These are phyloP conservation scores for Thalassiosira profunda DNA, from an alignment of 108 stramenopile species.

Conservation along the genomic window DNA sequence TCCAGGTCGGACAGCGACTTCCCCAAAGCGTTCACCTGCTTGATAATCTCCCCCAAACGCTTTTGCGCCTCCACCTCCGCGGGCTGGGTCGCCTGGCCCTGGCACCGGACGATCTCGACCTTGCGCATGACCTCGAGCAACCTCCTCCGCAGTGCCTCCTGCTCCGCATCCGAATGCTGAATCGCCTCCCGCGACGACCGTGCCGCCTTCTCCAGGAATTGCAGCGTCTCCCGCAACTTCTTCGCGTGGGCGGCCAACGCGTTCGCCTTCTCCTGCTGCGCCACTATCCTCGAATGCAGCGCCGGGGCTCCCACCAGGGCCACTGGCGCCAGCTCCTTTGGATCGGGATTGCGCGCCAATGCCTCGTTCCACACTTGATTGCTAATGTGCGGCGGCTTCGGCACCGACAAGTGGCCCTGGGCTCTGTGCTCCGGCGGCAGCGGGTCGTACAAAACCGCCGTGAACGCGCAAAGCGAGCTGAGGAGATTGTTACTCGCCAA, in stretches of 20 bases:
- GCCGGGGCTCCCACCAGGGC: conserved; percentile 70
- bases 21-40: conserved; percentile 10
- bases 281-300: conserved; percentile 60
- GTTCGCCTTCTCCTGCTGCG: conserved; percentile 67
- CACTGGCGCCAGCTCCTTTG: conserved; percentile 59
- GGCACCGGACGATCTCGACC: conserved; percentile 80
- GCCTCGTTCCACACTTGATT: conserved; percentile 72
- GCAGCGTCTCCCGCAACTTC: conserved; percentile 26
- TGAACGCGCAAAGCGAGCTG: conserved; percentile 52
- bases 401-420: conserved; percentile 41
- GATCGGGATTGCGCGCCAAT: conserved; percentile 86
- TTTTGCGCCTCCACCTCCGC: conserved; percentile 64
- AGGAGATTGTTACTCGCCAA: conserved; percentile 16
- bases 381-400: conserved; percentile 68
- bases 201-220: conserved; percentile 10
- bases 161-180: conserved; percentile 28
- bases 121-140: conserved; percentile 73
- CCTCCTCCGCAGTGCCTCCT: conserved; percentile 46
- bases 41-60: conserved; percentile 21
- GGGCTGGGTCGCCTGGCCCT: conserved; percentile 66
- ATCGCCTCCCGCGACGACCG: conserved; percentile 19
- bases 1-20: conserved; percentile 18
- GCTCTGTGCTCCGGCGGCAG: conserved; percentile 63
- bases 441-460: conserved; percentile 75
- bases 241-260: conserved; percentile 33